Base-by-base conservation (phyloP, 2,329 filamentous ascomycete genomes). In the Cercospora janseana region DNA sequence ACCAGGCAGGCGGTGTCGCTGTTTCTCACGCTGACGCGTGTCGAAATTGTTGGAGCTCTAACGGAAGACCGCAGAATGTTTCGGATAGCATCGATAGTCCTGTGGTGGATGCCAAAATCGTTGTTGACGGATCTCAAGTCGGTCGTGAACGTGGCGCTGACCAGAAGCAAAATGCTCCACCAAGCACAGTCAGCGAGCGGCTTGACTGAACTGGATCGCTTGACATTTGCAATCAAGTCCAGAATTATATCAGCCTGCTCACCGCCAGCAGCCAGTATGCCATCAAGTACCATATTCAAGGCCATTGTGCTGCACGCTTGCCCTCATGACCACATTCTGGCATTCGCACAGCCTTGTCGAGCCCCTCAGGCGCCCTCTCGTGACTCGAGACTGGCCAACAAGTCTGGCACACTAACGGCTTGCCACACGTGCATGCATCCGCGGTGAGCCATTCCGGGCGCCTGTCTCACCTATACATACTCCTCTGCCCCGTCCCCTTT, bases 41-140 rank as follows among this genome's bases (percentile, higher is more conserved):
- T 35, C 21, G 13, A 20, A 10, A 9, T 21, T 27, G n/a, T n/a
- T 46, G 43, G 43, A 16, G 13, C 29, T 38, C 44, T 47, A 38
- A 28, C 34, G 34, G 44, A n/a, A 38, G 44, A 26, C 32, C 16
- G 44, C 44, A 47, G 24, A 46, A 47, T 47, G 44, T 47, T 47
- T 47, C 44, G 34, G 44, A 20, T 23, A 28, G 26, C 26, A 15
- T 20, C 24, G 13, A 13, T 15, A 40, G 6, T 15, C 34, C n/a
- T 13, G 7, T 10, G 16, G 10, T 16, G 31, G 20, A 35, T 16
- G n/a, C n/a, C n/a, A n/a, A n/a, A n/a, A n/a, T n/a, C n/a, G n/a
- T n/a, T n/a, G n/a, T n/a, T n/a, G n/a, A n/a, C n/a, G n/a, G n/a
- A n/a, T n/a, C n/a, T n/a, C n/a, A n/a, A n/a, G n/a, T n/a, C n/a